Base-by-base conservation (phyloP, 2,329 filamentous ascomycete species). In the Xylariaceae sp. region DNA sequence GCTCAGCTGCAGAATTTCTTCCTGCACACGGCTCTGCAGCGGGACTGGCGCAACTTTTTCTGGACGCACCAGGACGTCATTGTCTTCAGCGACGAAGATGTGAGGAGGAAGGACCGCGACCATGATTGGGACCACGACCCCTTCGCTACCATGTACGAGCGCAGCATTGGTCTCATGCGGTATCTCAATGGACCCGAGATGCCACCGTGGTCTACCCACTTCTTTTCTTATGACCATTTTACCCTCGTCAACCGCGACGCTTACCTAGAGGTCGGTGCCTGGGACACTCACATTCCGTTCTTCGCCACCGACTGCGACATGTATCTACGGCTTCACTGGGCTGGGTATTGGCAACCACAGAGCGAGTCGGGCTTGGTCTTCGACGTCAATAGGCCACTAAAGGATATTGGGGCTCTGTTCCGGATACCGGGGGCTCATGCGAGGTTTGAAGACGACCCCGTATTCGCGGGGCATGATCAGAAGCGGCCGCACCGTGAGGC, bases 1-100 rank as follows among this genome's bases (percentile, higher is more conserved):
- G 68, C 77, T 1, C 76, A 80, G 60, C 63, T 79, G 18, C 75
- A 79, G 56, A 80, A 80, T 55, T 77, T 72, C 61, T 76, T 70
- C 57, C 63, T 79, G 22, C 66, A 66, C 50, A 68, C 69, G 18
- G 70, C 74, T 4, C 62, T 75, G 12, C 66, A 73, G 53, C 65
- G 69, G 5, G 63, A 69, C 16, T 79, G 75, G 72, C 62, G 60
- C 7, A 64, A 69, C 54, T 80, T 73, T 63, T 80, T 74, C 65
- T 79, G 75, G 75, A 69, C 66, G 16, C 76, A 79, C 57, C 76
- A 76, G 69, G 77, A 80, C 55, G 69, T 77, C 11, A 63, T 73
- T 1, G 71, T 72, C 6, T 58, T 75, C 10, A 71, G 71, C 16
- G 72, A 73, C 49, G 73, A 78, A 53, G 67, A 69, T 17, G 65